Evolutionary conservation across 495 filamentous ascomycete genomes (phyloP).

Genomic region (Hypomontagnella submonticulosa): DNA sequence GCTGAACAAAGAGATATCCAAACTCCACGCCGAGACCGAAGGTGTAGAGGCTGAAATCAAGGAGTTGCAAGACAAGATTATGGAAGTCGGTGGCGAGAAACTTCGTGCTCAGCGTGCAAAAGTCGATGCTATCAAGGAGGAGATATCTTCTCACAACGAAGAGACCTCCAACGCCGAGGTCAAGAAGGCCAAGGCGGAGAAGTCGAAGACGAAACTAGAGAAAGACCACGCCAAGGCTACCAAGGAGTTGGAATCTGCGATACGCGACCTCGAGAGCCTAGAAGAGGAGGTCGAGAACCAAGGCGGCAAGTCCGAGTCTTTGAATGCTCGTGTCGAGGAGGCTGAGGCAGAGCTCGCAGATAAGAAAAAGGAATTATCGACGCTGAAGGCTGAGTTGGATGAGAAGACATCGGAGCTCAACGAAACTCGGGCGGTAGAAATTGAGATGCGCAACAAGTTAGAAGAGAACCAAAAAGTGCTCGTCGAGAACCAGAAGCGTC

Average conservation of each 20-base stretch:
- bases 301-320: constrained; percentile 75
- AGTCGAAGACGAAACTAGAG: constrained; percentile 86
- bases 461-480: constrained; percentile 95
- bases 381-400: constrained; percentile 86
- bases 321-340: constrained; percentile 80
- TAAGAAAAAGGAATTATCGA: constrained; percentile 82
- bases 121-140: constrained; percentile 91
- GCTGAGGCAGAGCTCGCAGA: constrained; percentile 81
- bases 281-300: constrained; percentile 82
- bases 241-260: constrained; percentile 77
- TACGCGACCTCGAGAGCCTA: constrained; percentile 76
- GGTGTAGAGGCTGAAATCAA: constrained; percentile 93
- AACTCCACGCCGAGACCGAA: constrained; percentile 80
- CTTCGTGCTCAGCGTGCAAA: constrained; percentile 90
- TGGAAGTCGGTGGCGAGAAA: constrained; percentile 95
- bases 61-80: constrained; percentile 91
- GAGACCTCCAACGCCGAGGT: constrained; percentile 86
- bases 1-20: constrained; percentile 80
- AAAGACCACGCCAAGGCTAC: constrained; percentile 80
- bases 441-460: constrained; percentile 98
- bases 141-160: constrained; percentile 82
- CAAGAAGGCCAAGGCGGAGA: constrained; percentile 87
- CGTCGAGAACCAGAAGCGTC: constrained; percentile 84
- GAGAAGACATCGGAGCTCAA: constrained; percentile 88
- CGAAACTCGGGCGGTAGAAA: constrained; percentile 87